These are phyloP conservation scores for Tetracladium setigerum DNA, from an alignment of 495 filamentous ascomycete species.

Conservation along the genomic window DNA sequence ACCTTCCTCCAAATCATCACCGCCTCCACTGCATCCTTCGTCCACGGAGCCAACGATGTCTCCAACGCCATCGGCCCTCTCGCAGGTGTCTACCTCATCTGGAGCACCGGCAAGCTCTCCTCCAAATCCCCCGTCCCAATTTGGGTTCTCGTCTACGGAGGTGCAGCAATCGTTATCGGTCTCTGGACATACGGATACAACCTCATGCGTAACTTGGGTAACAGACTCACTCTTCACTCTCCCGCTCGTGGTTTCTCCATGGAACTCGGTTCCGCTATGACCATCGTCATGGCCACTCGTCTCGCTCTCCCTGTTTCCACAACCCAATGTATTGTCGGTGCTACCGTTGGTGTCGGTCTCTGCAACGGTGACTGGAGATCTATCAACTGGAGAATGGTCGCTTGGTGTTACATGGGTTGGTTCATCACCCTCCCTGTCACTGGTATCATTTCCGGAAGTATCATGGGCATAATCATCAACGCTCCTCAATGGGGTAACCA, in stretches of 20 bases:
- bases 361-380: conserved; percentile 48
- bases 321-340: conserved; percentile 54
- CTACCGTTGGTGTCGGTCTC: conserved; percentile 53
- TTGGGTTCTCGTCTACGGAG: conserved; percentile 59
- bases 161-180: conserved; percentile 49
- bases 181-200: conserved; percentile 68
- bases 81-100: conserved; percentile 60
- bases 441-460: conserved; percentile 47
- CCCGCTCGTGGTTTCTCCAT: conserved; percentile 61
- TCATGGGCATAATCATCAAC: conserved; percentile 53
- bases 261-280: conserved; percentile 60
- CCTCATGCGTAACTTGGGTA: conserved; percentile 61
- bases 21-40: conserved; percentile 67
- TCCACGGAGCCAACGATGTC: conserved; percentile 74
- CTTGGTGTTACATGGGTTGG: conserved; percentile 53
- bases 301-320: conserved; percentile 48
- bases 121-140: conserved; percentile 49
- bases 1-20: conserved; percentile 70
- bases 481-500: conserved; percentile 33
- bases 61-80: conserved; percentile 69
- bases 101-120: conserved; percentile 41
- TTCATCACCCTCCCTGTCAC: conserved; percentile 48
- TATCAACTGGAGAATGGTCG: conserved; percentile 56
- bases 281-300: conserved; percentile 57
- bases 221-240: conserved; percentile 59